phyloP scores from a whole-genome alignment of 2,329 filamentous ascomycete species.

The Colletotrichum destructivum region DNA sequence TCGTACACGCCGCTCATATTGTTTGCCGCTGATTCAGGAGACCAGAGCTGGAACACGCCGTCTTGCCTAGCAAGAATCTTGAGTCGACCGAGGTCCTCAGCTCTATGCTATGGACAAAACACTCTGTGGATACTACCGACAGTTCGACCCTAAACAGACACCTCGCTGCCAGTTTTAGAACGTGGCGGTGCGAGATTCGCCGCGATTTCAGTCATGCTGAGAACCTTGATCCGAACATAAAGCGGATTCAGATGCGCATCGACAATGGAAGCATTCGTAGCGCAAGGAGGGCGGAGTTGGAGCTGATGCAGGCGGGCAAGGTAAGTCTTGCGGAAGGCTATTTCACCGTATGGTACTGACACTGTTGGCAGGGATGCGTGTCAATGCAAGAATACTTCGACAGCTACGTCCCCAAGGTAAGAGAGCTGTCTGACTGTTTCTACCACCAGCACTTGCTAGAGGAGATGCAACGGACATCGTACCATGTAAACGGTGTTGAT shows the following conservation, averaged over 20 bases:
- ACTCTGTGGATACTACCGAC: constrained; percentile 53
- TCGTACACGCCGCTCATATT: constrained; percentile 9
- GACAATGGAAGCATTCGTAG: constrained; percentile 55
- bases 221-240: constrained; percentile 52
- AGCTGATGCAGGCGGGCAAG: constrained; percentile 66
- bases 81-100: constrained; percentile 53
- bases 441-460: constrained; percentile 50
- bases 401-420: constrained; percentile 58
- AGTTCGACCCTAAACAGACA: constrained; percentile 48
- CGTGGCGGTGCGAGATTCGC: constrained; percentile 55
- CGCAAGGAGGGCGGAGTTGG: constrained; percentile 65
- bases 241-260: constrained; percentile 54
- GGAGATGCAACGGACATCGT: constrained; percentile 54
- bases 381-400: constrained; percentile 56
- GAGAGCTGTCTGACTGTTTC: constrained; percentile 59
- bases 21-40: not conserved
- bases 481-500: constrained; percentile 58
- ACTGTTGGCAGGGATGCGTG: constrained; percentile 54
- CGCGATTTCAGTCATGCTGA: constrained; percentile 52
- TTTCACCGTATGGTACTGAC: constrained; percentile 40
- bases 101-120: constrained; percentile 60
- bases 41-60: constrained; percentile 64
- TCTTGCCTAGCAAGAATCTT: constrained; percentile 51
- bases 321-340: constrained; percentile 50
- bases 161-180: constrained; percentile 54